These are phyloP conservation scores for Lablab purpureus DNA, from an alignment of 306 rosid genomes.

Conservation along the genomic window DNA sequence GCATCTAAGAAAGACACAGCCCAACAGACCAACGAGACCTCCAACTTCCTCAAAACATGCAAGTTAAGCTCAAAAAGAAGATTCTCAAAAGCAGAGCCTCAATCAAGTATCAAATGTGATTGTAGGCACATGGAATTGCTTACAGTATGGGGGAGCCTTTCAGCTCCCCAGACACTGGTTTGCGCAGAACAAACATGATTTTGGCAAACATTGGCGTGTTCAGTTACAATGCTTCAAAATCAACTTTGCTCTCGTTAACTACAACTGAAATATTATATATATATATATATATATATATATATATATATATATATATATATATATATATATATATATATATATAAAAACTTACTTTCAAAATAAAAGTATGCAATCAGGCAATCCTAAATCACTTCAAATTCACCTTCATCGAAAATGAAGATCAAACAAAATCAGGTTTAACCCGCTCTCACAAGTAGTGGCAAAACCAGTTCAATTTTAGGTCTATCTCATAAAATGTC, in stretches of 20 bases:
- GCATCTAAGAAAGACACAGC: constrained; percentile 27
- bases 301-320: too few species aligned
- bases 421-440: neutral
- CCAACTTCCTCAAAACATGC: constrained; percentile 16
- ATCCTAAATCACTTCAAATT: neutral
- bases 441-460: neutral
- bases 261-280: too few species aligned
- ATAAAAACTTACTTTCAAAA: neutral
- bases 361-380: neutral
- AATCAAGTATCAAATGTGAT: constrained; percentile 36
- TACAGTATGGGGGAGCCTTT: neutral
- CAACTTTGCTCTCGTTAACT: constrained; percentile 1
- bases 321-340: too few species aligned
- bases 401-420: neutral
- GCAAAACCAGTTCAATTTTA: constrained; percentile 11
- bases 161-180: neutral
- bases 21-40: neutral
- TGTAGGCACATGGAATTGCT: constrained; percentile 3
- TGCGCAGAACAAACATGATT: neutral
- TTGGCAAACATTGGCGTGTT: neutral
- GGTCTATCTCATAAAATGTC: neutral
- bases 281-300: too few species aligned
- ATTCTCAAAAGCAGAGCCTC: neutral
- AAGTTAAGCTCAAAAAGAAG: constrained; percentile 6
- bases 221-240: neutral